phyloP scores from a whole-genome alignment of 2,329 filamentous ascomycete genomes.

The Emmonsiellopsis sp. region DNA sequence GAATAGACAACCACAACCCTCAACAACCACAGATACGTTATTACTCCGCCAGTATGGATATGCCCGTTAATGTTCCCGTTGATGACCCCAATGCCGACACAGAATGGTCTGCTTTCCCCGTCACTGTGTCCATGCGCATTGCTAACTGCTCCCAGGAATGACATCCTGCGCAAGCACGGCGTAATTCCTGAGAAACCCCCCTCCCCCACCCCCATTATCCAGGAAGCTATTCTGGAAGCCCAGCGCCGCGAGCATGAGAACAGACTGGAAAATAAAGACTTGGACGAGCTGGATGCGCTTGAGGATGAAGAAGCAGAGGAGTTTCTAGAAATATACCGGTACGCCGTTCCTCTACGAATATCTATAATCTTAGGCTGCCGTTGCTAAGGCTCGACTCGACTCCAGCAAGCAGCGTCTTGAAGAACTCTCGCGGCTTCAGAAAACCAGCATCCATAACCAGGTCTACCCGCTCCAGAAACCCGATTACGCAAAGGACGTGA shows the following conservation, averaged over 20 bases:
- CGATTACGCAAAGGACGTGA: slow-evolving; percentile 85
- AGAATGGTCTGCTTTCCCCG: slow-evolving; percentile 61
- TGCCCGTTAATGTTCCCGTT: slow-evolving; percentile 68
- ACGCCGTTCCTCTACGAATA: slow-evolving; percentile 5
- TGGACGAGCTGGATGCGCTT: slow-evolving; percentile 86
- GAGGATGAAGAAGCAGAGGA: slow-evolving; percentile 93
- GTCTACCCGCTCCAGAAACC: slow-evolving; percentile 93
- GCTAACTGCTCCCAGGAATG: slow-evolving; percentile 61
- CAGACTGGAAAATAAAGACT: slow-evolving; percentile 81
- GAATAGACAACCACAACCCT: neutral
- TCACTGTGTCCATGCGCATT: slow-evolving; percentile 7
- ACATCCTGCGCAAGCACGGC: slow-evolving; percentile 93
- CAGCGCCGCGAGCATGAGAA: slow-evolving; percentile 81
- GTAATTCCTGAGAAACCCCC: slow-evolving; percentile 97
- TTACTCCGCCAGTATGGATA: slow-evolving; percentile 35
- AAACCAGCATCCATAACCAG: slow-evolving; percentile 72
- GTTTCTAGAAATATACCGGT: slow-evolving; percentile 79
- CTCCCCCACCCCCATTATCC: slow-evolving; percentile 89
- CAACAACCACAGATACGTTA: slow-evolving; percentile 8
- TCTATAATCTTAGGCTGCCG: neutral
- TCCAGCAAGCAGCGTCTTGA: slow-evolving; percentile 67
- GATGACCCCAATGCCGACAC: slow-evolving; percentile 95
- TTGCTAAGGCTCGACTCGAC: neutral
- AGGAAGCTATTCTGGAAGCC: slow-evolving; percentile 84
- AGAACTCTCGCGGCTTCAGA: slow-evolving; percentile 66